phyloP scores from a whole-genome alignment of 2,329 filamentous ascomycete species.

The Ilyonectria destructans region DNA sequence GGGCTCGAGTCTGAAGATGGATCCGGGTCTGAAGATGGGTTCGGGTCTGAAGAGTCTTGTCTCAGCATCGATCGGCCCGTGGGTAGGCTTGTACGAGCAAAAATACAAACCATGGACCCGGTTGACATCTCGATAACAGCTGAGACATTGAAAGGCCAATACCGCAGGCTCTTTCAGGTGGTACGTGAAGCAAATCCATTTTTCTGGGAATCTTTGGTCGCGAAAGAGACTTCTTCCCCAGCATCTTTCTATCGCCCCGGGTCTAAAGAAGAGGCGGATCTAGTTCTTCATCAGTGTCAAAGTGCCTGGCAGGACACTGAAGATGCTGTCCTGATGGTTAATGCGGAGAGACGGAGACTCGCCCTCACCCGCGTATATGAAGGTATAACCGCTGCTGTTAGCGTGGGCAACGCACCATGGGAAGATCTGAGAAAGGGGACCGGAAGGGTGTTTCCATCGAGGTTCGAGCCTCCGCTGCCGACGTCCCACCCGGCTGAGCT shows the following conservation, averaged over 20 bases:
- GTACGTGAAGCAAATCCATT: constrained; percentile 19
- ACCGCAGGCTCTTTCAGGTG: constrained; percentile 9
- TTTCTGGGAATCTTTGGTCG: constrained; percentile 27
- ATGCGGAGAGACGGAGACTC: too few relatives aligned
- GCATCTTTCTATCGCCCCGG: not conserved
- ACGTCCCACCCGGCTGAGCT: constrained; percentile 3
- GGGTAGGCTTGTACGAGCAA: constrained; percentile 12
- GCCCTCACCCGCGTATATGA: constrained; percentile 9
- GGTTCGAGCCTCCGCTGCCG: not conserved
- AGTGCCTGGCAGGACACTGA: constrained; percentile 26
- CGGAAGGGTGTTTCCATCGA: constrained; percentile 22
- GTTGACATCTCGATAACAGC: not conserved
- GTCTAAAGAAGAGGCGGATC: constrained; percentile 26
- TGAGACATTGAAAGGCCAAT: constrained; percentile 11
- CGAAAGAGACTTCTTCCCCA: constrained; percentile 3
- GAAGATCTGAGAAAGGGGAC: not conserved
- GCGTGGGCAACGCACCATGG: not conserved
- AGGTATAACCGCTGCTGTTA: not conserved
- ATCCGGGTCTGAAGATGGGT: too few relatives aligned
- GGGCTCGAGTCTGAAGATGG: too few relatives aligned
- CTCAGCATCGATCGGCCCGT: constrained; percentile 7
- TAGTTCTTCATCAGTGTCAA: constrained; percentile 21
- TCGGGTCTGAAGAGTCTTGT: not conserved
- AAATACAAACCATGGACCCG: not conserved
- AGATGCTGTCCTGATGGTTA: constrained; percentile 15